phyloP scores from a whole-genome alignment of 352 stramenopile genomes.

The Detonula confervacea region DNA sequence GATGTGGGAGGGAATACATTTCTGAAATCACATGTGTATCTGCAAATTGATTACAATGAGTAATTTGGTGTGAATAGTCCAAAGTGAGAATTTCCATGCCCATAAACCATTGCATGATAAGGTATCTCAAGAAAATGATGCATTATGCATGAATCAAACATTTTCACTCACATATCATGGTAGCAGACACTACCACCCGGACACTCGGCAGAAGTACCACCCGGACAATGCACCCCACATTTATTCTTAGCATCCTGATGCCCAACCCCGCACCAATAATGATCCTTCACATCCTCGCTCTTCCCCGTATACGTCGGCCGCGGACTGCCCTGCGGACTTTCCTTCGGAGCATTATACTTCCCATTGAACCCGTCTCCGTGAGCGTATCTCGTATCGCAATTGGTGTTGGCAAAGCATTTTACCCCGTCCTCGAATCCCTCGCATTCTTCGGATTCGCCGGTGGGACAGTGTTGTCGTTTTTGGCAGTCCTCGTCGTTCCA shows the following conservation, averaged over 20 bases:
- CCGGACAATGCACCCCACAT: conserved; percentile 52
- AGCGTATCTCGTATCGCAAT: conserved; percentile 48
- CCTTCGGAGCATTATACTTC: conserved; percentile 7
- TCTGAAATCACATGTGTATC: conserved; percentile 36
- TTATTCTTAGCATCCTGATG: conserved; percentile 45
- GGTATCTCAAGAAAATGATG: not conserved
- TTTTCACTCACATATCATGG: conserved; percentile 37
- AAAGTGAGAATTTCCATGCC: not conserved
- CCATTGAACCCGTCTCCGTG: conserved; percentile 42
- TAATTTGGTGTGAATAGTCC: too few species aligned
- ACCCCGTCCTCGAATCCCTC: conserved; percentile 10
- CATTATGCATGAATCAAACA: conserved; percentile 2
- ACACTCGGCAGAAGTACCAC: conserved; percentile 37
- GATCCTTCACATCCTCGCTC: conserved; percentile 47
- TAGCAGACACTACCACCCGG: conserved; percentile 45
- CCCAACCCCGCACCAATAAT: conserved; percentile 51
- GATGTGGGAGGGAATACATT: conserved; percentile 31
- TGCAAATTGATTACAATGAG: conserved; percentile 17
- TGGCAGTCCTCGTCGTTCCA: conserved; percentile 56
- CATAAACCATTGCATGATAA: not conserved
- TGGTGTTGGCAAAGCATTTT: conserved; percentile 32
- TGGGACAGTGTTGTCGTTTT: conserved; percentile 53
- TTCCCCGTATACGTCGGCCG: conserved; percentile 36
- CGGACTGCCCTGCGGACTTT: conserved; percentile 30
- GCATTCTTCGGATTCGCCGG: conserved; percentile 33